Percentiles rank a stretch among this genome's conserved stretches.
phyloP scores from a whole-genome alignment of 176 grass and related monocot genomes.

The Carex parvula region DNA sequence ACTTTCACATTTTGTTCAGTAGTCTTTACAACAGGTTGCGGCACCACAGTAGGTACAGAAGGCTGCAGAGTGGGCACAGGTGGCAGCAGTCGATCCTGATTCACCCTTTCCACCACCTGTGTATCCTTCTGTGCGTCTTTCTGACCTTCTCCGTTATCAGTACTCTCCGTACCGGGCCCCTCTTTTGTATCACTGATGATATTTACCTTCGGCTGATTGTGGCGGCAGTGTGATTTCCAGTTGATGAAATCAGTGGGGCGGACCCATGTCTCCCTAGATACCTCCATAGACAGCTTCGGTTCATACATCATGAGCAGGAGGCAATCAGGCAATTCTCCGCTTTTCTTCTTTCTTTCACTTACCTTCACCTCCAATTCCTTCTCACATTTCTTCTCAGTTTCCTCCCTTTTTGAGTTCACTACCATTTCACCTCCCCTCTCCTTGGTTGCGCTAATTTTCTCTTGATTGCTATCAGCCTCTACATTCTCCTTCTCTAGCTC shows the following conservation, averaged over 20 bases:
- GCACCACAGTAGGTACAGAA: constrained; percentile 6
- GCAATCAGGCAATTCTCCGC: constrained; percentile 71
- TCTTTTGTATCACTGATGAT: constrained; percentile 17
- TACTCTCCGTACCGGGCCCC: constrained; percentile 1
- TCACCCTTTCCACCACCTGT: neutral
- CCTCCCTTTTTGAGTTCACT: constrained; percentile 22
- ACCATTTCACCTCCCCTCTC: constrained; percentile 29
- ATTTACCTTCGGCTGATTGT: constrained; percentile 26
- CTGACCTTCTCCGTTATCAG: constrained; percentile 18
- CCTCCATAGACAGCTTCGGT: constrained; percentile 98
- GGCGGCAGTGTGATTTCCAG: constrained; percentile 54
- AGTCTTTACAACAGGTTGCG: constrained; percentile 4
- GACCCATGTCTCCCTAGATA: constrained; percentile 96
- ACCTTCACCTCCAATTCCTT: constrained; percentile 27
- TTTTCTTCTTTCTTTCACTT: constrained; percentile 52
- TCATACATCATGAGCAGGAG: constrained; percentile 98
- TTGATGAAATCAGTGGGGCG: constrained; percentile 82
- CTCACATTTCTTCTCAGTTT: constrained; percentile 16
- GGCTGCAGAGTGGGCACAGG: neutral
- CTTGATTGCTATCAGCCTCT: constrained; percentile 34
- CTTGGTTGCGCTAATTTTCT: constrained; percentile 26
- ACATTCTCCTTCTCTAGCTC: constrained; percentile 37
- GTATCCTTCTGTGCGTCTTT: constrained; percentile 18
- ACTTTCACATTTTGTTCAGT: constrained; percentile 53
- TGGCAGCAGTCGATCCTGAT: constrained; percentile 11